A percentile compares a stretch with the other conserved stretches of the same genome.
phyloP scores from a whole-genome alignment of 2,329 filamentous ascomycete genomes.

The Rutstroemia sp. region DNA sequence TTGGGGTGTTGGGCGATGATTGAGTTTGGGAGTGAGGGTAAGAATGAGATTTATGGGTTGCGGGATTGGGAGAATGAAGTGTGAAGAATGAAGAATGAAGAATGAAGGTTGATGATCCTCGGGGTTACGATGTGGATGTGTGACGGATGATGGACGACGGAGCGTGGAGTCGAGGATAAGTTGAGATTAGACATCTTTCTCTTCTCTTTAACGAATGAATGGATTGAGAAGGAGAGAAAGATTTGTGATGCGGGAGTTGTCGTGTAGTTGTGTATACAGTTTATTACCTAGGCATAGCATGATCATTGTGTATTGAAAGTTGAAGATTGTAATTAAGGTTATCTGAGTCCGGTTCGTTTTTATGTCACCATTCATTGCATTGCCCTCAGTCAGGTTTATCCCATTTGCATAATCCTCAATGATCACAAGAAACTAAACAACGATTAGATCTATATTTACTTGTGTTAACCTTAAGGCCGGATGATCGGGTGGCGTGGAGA shows the following conservation, averaged over 20 bases:
- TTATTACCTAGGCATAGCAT: constrained; percentile 6
- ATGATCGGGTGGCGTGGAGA: too few relatives aligned
- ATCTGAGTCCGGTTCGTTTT: not conserved
- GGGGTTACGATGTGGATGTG: not conserved
- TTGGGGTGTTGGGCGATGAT: constrained; percentile 44
- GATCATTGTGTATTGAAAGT: not conserved
- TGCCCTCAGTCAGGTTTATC: not conserved
- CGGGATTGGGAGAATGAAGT: not conserved
- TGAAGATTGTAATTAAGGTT: not conserved
- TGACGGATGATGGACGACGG: not conserved
- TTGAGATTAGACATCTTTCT: not conserved
- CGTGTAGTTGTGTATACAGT: constrained; percentile 4
- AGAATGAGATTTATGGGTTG: not conserved
- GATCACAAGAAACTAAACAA: too few relatives aligned
- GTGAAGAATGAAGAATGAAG: not conserved
- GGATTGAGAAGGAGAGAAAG: not conserved
- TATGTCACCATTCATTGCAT: too few relatives aligned
- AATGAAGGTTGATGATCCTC: not conserved
- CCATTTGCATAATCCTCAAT: not conserved
- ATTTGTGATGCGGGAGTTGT: not conserved
- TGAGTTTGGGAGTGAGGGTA: not conserved
- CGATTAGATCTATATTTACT: too few relatives aligned
- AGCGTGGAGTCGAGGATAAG: not conserved
- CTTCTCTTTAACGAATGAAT: too few relatives aligned
- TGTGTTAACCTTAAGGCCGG: too few relatives aligned